A percentile compares a stretch with the other conserved stretches of the same genome.
phyloP scores from a whole-genome alignment of 2,329 filamentous ascomycete species.

The Scortechinia acanthostroma region DNA sequence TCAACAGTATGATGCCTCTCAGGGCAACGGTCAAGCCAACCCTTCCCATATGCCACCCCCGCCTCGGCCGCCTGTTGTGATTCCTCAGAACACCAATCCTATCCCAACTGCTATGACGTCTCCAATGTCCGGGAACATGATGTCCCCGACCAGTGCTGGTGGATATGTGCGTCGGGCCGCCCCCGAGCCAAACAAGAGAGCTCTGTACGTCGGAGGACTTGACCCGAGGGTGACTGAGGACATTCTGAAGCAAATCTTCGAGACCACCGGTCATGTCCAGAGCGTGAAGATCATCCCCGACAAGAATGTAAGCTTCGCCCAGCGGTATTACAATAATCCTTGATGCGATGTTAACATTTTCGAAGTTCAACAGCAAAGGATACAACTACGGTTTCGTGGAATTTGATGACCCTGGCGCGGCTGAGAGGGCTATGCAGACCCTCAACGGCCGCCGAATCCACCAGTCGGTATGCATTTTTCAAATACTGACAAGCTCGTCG shows the following conservation, averaged over 20 bases:
- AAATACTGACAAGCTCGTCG: too few species aligned
- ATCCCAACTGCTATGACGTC: conserved; percentile 89
- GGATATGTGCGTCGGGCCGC: conserved; percentile 77
- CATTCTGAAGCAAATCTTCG: conserved; percentile 93
- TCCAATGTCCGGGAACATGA: conserved; percentile 67
- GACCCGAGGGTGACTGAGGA: conserved; percentile 95
- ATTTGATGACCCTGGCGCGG: conserved; percentile 93
- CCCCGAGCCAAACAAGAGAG: conserved; percentile 96
- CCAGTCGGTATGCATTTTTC: conserved; percentile 78
- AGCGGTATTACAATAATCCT: not conserved
- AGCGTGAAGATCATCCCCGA: conserved; percentile 99
- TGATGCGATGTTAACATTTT: not conserved
- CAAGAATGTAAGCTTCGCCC: conserved; percentile 75
- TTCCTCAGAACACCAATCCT: conserved; percentile 91
- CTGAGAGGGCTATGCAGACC: conserved; percentile 94
- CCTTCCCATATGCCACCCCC: conserved; percentile 80
- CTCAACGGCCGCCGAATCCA: conserved; percentile 92
- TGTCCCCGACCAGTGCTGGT: conserved; percentile 78
- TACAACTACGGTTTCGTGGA: conserved; percentile 99
- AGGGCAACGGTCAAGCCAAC: conserved; percentile 59
- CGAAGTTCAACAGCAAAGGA: conserved; percentile 68
- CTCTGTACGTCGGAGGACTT: conserved; percentile 88
- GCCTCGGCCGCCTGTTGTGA: conserved; percentile 60
- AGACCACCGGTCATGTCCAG: conserved; percentile 95
- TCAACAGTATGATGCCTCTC: conserved; percentile 58